Conservation (phyloP, 2,329 filamentous ascomycete species). For the Botrytis sinoallii region DNA sequence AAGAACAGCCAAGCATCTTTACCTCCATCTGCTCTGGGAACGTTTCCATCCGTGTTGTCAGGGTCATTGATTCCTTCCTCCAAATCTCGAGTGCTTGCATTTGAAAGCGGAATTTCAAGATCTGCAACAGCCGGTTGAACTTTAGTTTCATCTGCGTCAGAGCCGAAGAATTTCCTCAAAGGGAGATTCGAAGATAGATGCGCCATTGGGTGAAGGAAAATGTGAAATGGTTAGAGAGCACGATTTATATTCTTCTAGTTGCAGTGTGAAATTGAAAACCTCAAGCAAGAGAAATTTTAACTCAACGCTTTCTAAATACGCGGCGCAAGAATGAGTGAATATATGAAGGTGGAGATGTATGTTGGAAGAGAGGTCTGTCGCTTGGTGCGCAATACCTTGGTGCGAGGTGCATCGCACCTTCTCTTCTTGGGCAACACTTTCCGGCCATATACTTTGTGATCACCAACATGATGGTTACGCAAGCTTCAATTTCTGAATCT, state of each 20-base stretch:
- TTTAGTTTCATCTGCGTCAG: not conserved
- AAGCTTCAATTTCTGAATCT: not conserved
- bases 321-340: not conserved
- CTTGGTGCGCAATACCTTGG: not conserved
- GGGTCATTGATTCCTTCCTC: not conserved
- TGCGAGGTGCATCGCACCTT: not conserved
- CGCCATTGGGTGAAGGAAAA: not conserved
- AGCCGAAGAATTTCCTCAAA: not conserved
- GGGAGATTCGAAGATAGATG: not conserved
- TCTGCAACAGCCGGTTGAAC: not conserved
- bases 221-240: not conserved
- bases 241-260: not conserved
- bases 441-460: not conserved
- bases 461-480: slow-evolving; percentile 2
- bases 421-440: slow-evolving; percentile 1
- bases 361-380: not conserved
- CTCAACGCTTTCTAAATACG: not conserved
- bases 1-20: slow-evolving; percentile 52
- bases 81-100: not conserved
- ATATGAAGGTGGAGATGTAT: not conserved
- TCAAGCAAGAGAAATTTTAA: not conserved
- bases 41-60: not conserved
- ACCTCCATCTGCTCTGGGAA: slow-evolving; percentile 47
- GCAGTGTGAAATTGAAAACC: not conserved
- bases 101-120: not conserved